Base-by-base conservation (phyloP, 2,329 filamentous ascomycete species). In the Beauveria australis region DNA sequence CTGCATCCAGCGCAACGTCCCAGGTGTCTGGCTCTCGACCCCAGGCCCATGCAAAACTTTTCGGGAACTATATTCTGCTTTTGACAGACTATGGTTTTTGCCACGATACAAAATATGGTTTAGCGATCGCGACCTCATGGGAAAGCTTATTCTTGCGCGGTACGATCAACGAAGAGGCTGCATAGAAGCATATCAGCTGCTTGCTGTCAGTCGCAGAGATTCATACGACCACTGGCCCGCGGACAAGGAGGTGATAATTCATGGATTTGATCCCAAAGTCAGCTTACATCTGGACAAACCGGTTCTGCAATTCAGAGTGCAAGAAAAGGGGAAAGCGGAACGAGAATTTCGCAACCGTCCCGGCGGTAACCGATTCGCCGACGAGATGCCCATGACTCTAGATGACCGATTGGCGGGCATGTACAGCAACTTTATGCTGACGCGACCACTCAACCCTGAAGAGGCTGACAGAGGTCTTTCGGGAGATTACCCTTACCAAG, bases 31-130 rank as follows among this genome's bases (percentile, higher is more conserved):
- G 14, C 74, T 92, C 30, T 72, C 74, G 1, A 78, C 79, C 1
- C 78, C 86, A 0, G 79, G 78, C 7, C 86, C 87, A 7, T 86
- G 81, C 67, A 66, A 75, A 2, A 86, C 79, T 26, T 96, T 87
- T 73, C 84, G 83, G 61, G 81, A 88, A 28, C 81, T 96, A 2
- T 96, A 89, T 71, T 76, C 81, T 47, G 80, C 86, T 22, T 89
- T 94, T 70, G 82, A 94, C 64, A 87, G 88, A 0, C 85, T 87
- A 67, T 97, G 92, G 92, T 96, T 96, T 68, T 78, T 97, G 1
- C 80, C 89, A 0, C 85, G 83, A 56, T 79, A 89, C 70, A 92
- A 89, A 72, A 78, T 97, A 64, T 97, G 92, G 92, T 93, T 96
- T 69, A 83, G 85, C 62, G 91, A 96, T 72, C 81, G 79, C 2